Evolutionary conservation across 805 yeast species (phyloP), one percentile per base, ranked within the genome.

Genomic region (Saturnispora bothae): DNA sequence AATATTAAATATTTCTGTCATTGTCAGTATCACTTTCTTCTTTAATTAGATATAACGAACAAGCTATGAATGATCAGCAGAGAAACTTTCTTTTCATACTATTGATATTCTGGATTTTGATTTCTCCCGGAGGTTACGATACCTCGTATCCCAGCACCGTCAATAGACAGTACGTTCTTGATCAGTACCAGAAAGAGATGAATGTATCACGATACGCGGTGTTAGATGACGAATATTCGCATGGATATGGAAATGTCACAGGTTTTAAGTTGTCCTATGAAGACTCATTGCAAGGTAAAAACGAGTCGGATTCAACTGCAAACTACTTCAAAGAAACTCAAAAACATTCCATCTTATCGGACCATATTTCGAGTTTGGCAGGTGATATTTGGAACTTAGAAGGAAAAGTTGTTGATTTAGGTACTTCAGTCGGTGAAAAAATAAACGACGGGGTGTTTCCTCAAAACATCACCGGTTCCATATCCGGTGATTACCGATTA

Each of bases 191-290:
- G 33, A 49, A 58, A 23, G 66, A 49, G 42, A 43, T 53, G 51
- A 33, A 45, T 47, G 43, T 47, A 47, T 46, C 66, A 53, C 38
- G 59, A 18, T 44, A 54, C 3, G 50, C 40, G 17, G 23, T 55
- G 1, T 54, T 78, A 25, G 47, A 71, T 31, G 64, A 69, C 1
- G 78, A 68, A 53, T 39, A 52, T 15, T 43, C 57, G 4, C 28
- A 26, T 26, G 84, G 83, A 5, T 78, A 76, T 52, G 81, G 82
- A 1, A 79, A 82, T 48, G 54, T 83, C 13, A 80, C 92, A 0
- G 95, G 95, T 3, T 72, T 78, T 41, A 68, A 65, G 48, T 56
- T 78, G 25, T 73, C 84, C 22, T 83, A 82, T 48, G 61, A 65
- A 8, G 94, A 80, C 55, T 67, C 64, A 13, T 16, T 68, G 2